Evolutionary conservation across 23 red algal species (phyloP), one percentile per base, ranked within the genome.

Genomic region (Agarophyton chilense): DNA sequence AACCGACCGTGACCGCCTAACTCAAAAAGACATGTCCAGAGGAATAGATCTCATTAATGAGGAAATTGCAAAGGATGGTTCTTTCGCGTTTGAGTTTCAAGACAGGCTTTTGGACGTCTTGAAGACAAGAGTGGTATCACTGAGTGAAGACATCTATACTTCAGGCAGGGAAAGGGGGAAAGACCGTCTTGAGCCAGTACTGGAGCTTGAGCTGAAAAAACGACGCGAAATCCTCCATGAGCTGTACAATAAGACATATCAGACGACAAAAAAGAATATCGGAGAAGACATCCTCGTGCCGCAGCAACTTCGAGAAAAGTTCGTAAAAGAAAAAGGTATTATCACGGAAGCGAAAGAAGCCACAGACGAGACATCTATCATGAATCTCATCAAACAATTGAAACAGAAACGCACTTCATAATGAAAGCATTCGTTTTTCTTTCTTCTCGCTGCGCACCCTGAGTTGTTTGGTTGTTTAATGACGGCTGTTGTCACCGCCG

Each of bases 1-100:
- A 13, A 47, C 51, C 28, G 39, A 83, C 13, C 40, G 31, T 31
- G 79, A 83, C 19, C 22, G 32, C 53, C 8, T 83, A 12, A 83
- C 34, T 43, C 49, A 35, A 41, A 63, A 83, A 83, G 79, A 66
- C 11, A 83, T 47, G 11, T 31, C 35, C 12, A 42, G 49, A 39
- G 79, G 49, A 17, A 45, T 45, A 16, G 79, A 83, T 25, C 79
- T 83, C 22, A 32, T 83, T 22, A 65, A 83, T 19, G 68, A 74
- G 24, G 40, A 74, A 47, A 74, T 74, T 49, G 68, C 41, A 5
- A 26, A 74, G 16, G 68, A 74, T 19, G 68, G 68, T 26, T 25
- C 68, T 10, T 21, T 46, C 2, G 68, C 40, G 4, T 74, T 74
- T 29, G 68, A 74, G 10, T 49, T 74, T 28, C 68, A 74, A 31